Evolutionary conservation across 2,329 filamentous ascomycete genomes (phyloP), one percentile per base, ranked within the genome.

Genomic region (Ophiostoma ips): DNA sequence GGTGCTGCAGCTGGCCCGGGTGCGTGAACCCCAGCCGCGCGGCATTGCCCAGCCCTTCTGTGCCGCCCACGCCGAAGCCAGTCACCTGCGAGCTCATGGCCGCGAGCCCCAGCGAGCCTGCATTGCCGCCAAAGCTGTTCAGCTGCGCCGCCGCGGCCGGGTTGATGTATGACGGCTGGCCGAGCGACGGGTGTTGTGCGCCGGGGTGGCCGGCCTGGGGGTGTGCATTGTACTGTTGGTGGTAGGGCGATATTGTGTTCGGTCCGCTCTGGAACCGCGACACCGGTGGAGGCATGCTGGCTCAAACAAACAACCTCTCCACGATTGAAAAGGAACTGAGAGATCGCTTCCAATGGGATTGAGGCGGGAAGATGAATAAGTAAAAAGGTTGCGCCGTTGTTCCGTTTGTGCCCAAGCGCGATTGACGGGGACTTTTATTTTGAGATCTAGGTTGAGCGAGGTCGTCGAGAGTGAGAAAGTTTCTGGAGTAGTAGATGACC

Each of bases 1-100:
- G 73, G 49, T 71, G 69, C 55, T 71, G 70, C 55, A 76, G 60
- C 65, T 72, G 64, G 70, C 83, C 64, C 11, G 81, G 84, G 62
- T 90, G 82, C 52, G 83, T 78, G 63, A 95, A 95, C 7, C 87
- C 83, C 75, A 92, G 85, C 61, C 90, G 81, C 53, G 87, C 87
- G 55, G 86, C 87, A 64, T 94, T 87, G 64, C 87, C 90, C 31
- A 95, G 77, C 1, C 87, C 87, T 18, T 84, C 83, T 46, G 72
- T 74, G 55, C 79, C 81, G 9, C 80, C 80, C 9, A 75, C 35
- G 9, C 80, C 81, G 9, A 75, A 76, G 51, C 24, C 49, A 43
- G 28, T 47, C 76, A 55, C 68, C 76, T 50, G 67, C 63, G 38
- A 57, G 57, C 70, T 72, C 67, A 73, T 70, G 51, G 73, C 45